phyloP scores from a whole-genome alignment of 148 eudicot species.

The Fallopia convolvulus region DNA sequence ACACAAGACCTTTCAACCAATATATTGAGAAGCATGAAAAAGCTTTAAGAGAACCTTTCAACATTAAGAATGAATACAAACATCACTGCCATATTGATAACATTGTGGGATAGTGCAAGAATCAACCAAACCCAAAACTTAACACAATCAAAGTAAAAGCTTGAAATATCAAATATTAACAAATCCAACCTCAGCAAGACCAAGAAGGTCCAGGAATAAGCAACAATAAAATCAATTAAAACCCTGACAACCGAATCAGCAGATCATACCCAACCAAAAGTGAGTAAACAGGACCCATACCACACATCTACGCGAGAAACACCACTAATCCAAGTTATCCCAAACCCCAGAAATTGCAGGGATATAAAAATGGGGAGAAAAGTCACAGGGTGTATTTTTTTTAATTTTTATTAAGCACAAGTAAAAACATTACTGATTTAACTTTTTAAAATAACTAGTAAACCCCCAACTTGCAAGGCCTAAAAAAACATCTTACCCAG shows the following conservation, averaged over 20 bases:
- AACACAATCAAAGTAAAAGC: background rate
- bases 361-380: background rate
- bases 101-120: background rate
- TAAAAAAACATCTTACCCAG: background rate
- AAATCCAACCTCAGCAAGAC: background rate
- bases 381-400: background rate
- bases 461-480: background rate
- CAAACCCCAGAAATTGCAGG: background rate
- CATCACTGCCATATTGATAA: background rate
- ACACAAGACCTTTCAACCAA: background rate
- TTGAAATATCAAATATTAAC: background rate
- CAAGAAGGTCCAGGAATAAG: background rate
- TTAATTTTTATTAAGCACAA: background rate
- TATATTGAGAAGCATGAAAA: slow-evolving; percentile 2
- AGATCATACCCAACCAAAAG: background rate
- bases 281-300: background rate
- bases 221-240: background rate
- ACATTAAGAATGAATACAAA: background rate
- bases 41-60: background rate
- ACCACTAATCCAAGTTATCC: background rate
- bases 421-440: background rate
- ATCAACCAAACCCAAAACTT: background rate
- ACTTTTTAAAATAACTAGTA: background rate
- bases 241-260: background rate
- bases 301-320: background rate